These are phyloP conservation scores for Protomyces arabidopsidicola DNA, from an alignment of 1,139 yeast genomes.

Conservation along the genomic window DNA sequence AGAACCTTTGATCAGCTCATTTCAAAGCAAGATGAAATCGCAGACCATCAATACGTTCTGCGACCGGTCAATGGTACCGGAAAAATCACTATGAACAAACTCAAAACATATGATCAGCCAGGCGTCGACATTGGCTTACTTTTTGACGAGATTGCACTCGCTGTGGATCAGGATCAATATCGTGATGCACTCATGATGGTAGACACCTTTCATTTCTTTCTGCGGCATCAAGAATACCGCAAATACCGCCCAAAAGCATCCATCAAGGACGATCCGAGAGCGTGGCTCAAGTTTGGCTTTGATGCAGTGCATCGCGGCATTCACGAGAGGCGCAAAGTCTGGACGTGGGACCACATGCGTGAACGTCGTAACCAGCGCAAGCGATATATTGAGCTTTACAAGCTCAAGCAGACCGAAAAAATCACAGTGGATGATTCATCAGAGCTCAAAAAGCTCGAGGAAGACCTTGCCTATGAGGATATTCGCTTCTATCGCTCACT, in stretches of 20 bases:
- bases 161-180: slow-evolving; percentile 79
- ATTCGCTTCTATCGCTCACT: slow-evolving; percentile 78
- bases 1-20: slow-evolving; percentile 35
- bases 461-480: slow-evolving; percentile 64
- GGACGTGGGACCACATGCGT: slow-evolving; percentile 85
- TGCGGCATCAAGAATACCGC: slow-evolving; percentile 70
- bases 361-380: slow-evolving; percentile 68
- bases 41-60: slow-evolving; percentile 59
- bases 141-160: slow-evolving; percentile 83
- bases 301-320: slow-evolving; percentile 68
- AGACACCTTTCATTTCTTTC: slow-evolving; percentile 73
- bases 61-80: slow-evolving; percentile 91
- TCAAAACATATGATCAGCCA: slow-evolving; percentile 69
- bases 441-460: slow-evolving; percentile 54
- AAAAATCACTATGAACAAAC: slow-evolving; percentile 70
- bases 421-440: slow-evolving; percentile 40
- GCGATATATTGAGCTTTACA: slow-evolving; percentile 67
- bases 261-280: slow-evolving; percentile 62
- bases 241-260: slow-evolving; percentile 57
- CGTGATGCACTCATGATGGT: slow-evolving; percentile 75
- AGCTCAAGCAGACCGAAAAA: slow-evolving; percentile 45
- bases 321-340: slow-evolving; percentile 69
- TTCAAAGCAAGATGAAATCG: slow-evolving; percentile 35
- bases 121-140: slow-evolving; percentile 56
- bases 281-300: slow-evolving; percentile 81